These are phyloP conservation scores for Coemansia sp. DNA, from an alignment of 192 early-diverging fungal genomes.

Conservation along the genomic window DNA sequence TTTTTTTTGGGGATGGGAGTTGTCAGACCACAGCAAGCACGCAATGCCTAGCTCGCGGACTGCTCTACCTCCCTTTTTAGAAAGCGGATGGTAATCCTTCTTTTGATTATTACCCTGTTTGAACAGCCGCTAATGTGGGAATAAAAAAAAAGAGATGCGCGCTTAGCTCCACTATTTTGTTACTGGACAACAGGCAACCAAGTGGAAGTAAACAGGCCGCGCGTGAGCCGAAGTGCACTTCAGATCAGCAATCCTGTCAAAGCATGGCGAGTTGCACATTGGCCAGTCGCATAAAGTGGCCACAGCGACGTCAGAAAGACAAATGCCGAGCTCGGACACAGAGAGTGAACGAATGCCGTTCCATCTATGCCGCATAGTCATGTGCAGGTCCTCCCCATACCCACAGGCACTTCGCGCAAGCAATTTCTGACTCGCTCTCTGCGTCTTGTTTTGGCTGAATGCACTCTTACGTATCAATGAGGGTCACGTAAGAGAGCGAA, in stretches of 20 bases:
- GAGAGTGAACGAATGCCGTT: neutral
- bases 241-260: neutral
- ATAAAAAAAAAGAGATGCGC: neutral
- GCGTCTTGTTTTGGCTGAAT: neutral
- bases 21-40: slow-evolving; percentile 2
- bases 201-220: neutral
- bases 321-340: neutral
- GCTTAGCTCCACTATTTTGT: neutral
- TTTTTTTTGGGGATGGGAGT: neutral
- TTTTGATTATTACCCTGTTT: neutral
- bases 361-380: neutral
- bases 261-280: neutral
- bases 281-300: neutral
- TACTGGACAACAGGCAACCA: neutral
- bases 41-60: slow-evolving; percentile 1
- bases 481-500: neutral
- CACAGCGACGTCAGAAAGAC: neutral
- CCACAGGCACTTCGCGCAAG: neutral
- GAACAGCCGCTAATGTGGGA: slow-evolving; percentile 2
- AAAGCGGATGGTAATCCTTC: neutral
- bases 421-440: neutral
- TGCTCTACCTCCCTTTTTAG: neutral
- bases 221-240: neutral
- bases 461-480: neutral
- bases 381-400: neutral